phyloP scores from a whole-genome alignment of 768 basidiomycete genomes.

The Mycena leptocephala region DNA sequence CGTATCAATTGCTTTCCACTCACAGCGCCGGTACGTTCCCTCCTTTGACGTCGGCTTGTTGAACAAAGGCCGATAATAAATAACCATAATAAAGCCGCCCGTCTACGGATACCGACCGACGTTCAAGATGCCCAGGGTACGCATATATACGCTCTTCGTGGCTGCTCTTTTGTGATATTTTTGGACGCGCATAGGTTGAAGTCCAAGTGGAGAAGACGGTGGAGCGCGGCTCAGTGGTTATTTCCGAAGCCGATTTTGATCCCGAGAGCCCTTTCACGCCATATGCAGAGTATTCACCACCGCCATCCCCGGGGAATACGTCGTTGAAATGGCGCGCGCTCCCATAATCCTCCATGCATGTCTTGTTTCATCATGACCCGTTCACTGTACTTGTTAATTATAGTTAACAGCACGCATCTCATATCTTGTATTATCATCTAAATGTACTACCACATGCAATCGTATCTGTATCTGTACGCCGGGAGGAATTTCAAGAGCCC shows the following conservation, averaged over 20 bases:
- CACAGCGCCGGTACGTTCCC: neutral
- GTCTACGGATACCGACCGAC: constrained; percentile 2
- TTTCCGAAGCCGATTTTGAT: neutral
- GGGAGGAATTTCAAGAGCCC: too few relatives aligned
- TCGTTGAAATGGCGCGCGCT: neutral
- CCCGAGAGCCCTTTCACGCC: neutral
- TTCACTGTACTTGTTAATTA: too few relatives aligned
- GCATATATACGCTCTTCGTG: neutral
- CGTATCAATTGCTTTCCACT: neutral
- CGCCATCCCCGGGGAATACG: neutral
- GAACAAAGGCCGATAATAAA: too few relatives aligned
- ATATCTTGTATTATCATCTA: too few relatives aligned
- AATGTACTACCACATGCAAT: too few relatives aligned
- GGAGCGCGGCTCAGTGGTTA: neutral
- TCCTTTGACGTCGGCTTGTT: neutral
- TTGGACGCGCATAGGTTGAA: neutral
- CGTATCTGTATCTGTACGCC: too few relatives aligned
- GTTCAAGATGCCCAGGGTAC: constrained; percentile 19
- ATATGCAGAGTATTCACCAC: too few relatives aligned
- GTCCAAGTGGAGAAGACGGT: constrained; percentile 1
- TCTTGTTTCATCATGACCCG: too few relatives aligned
- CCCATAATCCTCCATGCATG: neutral
- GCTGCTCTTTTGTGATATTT: too few relatives aligned
- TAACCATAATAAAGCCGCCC: neutral
- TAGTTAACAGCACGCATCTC: too few relatives aligned